Evolutionary conservation across 2,329 filamentous ascomycete genomes (phyloP).

Genomic region (Atkinsonella texensis): DNA sequence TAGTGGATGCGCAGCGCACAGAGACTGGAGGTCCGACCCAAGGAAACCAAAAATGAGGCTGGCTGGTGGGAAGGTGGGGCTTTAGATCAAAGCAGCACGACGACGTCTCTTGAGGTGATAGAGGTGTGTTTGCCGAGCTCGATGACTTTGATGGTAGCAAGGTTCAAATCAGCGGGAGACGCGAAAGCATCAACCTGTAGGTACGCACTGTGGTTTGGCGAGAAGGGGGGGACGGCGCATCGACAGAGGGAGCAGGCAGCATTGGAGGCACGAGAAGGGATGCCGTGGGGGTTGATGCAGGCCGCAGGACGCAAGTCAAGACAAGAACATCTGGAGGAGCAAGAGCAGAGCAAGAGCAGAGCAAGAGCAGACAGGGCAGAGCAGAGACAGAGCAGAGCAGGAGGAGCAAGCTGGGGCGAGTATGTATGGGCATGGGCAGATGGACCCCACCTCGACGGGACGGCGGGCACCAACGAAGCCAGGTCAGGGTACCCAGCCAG

Average conservation of each 20-base stretch:
- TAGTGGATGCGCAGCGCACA: not conserved
- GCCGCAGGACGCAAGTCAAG: not conserved
- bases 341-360: not conserved
- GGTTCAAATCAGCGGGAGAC: not conserved
- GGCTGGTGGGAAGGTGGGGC: conserved; percentile 3
- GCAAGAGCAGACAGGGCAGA: not conserved
- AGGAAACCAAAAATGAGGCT: conserved; percentile 3
- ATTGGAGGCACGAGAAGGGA: conserved; percentile 2
- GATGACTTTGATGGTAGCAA: conserved; percentile 1
- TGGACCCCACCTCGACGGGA: conserved; percentile 10
- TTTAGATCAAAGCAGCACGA: not conserved
- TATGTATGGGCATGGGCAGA: no score
- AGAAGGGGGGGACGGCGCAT: not conserved
- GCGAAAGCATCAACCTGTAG: not conserved
- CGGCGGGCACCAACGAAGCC: conserved; percentile 10
- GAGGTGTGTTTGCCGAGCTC: not conserved
- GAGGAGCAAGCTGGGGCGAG: no score
- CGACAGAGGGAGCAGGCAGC: not conserved
- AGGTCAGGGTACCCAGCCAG: conserved; percentile 18
- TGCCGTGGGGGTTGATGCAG: conserved; percentile 6
- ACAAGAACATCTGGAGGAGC: not conserved
- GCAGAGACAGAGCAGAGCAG: no score
- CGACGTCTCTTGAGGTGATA: not conserved
- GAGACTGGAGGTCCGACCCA: not conserved
- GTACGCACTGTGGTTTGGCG: not conserved